Conservation (phyloP, 441 rosid genomes). For the Populus hybrid region DNA sequence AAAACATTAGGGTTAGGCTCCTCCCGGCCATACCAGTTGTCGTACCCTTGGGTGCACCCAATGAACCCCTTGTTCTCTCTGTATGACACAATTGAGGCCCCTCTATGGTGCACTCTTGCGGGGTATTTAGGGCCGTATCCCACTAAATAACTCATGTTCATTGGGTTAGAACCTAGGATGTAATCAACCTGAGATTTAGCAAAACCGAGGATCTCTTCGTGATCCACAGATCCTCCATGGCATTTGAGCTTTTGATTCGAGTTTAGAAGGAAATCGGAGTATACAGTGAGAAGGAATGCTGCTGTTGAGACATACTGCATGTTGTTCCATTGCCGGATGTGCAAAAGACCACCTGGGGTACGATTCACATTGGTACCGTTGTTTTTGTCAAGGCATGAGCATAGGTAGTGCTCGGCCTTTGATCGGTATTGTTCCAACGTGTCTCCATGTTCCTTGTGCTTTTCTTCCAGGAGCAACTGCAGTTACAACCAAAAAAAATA, state of each 20-base stretch:
- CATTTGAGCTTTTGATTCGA: constrained; percentile 45
- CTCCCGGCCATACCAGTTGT: constrained; percentile 60
- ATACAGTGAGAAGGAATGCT: constrained; percentile 66
- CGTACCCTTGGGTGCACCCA: constrained; percentile 96
- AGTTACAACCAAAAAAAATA: background rate
- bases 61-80: constrained; percentile 80
- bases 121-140: constrained; percentile 81
- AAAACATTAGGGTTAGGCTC: constrained; percentile 79
- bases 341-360: constrained; percentile 79
- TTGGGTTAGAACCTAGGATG: constrained; percentile 77
- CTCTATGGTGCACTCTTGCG: constrained; percentile 76
- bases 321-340: constrained; percentile 91
- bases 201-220: constrained; percentile 48
- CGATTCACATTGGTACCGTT: constrained; percentile 49
- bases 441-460: constrained; percentile 41
- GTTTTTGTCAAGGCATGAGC: constrained; percentile 78
- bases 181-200: constrained; percentile 84
- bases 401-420: constrained; percentile 79
- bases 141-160: constrained; percentile 85
- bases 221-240: constrained; percentile 39
- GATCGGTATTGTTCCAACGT: constrained; percentile 53
- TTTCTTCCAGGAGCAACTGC: constrained; percentile 59
- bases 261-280: constrained; percentile 55
- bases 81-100: constrained; percentile 76
- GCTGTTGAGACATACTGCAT: constrained; percentile 94